Evolutionary conservation across 495 filamentous ascomycete species (phyloP), one percentile per base, ranked within the genome.

Genomic region (Xylaria cubensis): DNA sequence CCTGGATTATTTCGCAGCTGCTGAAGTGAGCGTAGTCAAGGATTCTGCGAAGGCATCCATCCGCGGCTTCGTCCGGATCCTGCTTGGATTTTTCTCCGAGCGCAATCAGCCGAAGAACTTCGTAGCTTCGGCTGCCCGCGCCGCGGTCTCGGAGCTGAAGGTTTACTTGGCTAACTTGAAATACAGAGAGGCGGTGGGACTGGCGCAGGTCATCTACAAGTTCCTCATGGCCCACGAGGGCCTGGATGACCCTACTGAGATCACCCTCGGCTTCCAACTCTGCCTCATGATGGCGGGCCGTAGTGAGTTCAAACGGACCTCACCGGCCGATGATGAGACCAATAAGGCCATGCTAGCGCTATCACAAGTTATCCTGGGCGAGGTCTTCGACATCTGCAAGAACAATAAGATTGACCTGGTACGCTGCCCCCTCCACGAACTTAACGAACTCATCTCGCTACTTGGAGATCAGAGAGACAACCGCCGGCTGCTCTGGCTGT

Each of bases 401-500:
- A 67, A 67, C 50, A 67, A 67, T 36, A 67, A 56, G 50, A 67
- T 67, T 36, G 65, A 67, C 21, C 13, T 67, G 8, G 65, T 50
- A n/a, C 65, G 65, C 12, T 67, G 65, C 36, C 65, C 65, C 3
- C 65, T 67, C 1, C 32, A 34, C 48, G 65, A 67, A 21, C 65
- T 67, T 21, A 36, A 67, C 21, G 65, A 67, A 36, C 65, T 67
- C 65, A 67, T 67, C 50, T 67, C 65, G n/a, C 65, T 67, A n/a
- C 65, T 67, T 36, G 65, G 65, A 4, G 50, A 67, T 21, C 65
- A 67, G 50, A 56, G n/a, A 36, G 65, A 67, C 7, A 67, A 5
- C 12, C 32, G 36, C 0, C 65, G 36, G 8, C 65, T 67, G 15
- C 48, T 67, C 19, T 67, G 65, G 65, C 65, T 67, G 10, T 10